Conservation (phyloP, 179 eudicot genomes). For the Amaranthus tricolor region DNA sequence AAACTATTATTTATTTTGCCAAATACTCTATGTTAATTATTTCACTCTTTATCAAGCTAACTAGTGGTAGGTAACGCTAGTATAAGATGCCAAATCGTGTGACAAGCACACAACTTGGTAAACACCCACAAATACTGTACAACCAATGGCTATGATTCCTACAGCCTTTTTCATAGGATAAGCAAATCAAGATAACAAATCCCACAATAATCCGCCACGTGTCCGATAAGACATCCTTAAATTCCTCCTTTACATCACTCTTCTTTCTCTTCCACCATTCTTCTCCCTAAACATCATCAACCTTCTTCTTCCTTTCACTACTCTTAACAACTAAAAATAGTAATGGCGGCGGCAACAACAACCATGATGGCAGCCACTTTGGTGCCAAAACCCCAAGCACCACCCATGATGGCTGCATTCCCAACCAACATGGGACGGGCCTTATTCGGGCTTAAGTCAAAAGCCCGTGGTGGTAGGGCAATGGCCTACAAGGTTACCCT, state of each 20-base stretch:
- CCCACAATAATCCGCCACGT: conserved; percentile 26
- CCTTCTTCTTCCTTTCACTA: neutral
- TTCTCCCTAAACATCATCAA: too few species aligned
- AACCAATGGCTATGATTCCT: conserved; percentile 18
- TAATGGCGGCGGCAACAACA: conserved; percentile 12
- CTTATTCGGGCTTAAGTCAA: conserved; percentile 17
- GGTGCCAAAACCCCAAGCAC: neutral
- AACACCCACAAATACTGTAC: neutral
- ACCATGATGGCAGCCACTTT: conserved; percentile 13
- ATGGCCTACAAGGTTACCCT: conserved; percentile 60
- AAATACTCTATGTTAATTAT: too few species aligned
- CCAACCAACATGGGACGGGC: conserved; percentile 7
- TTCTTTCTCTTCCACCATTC: neutral
- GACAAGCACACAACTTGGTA: conserved; percentile 18
- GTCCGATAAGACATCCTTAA: conserved; percentile 20
- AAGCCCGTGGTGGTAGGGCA: conserved; percentile 18
- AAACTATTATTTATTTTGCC: too few species aligned
- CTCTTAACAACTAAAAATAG: neutral
- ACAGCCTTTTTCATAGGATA: conserved; percentile 16
- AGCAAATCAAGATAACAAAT: conserved; percentile 22
- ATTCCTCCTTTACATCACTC: conserved; percentile 7
- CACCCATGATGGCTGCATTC: conserved; percentile 2
- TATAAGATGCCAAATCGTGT: conserved; percentile 20
- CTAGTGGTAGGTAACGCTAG: neutral
- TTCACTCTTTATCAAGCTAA: neutral